These are phyloP conservation scores for Phytopythium vexans DNA, from an alignment of 352 stramenopile genomes.

Conservation along the genomic window DNA sequence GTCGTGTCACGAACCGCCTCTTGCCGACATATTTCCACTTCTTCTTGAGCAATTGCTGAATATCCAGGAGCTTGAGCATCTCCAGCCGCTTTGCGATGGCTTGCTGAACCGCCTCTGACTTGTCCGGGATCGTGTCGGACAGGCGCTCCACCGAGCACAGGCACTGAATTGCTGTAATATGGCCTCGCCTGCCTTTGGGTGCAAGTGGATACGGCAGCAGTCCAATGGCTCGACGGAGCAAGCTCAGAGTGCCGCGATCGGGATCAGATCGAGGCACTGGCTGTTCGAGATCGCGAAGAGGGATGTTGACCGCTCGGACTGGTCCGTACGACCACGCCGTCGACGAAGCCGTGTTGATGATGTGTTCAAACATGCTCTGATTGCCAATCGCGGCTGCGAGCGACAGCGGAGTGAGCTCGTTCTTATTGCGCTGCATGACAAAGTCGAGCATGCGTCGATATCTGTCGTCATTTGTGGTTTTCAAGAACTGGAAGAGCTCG, in stretches of 20 bases:
- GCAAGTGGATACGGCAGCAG: conserved; percentile 27
- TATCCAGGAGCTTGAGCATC: conserved; percentile 52
- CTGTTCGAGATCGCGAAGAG: conserved; percentile 53
- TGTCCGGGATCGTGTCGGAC: conserved; percentile 30
- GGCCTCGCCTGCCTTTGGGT: conserved; percentile 27
- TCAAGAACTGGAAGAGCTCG: conserved; percentile 33
- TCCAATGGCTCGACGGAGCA: not conserved
- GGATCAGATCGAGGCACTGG: conserved; percentile 18
- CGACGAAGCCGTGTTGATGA: conserved; percentile 41
- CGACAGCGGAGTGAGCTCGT: conserved; percentile 54
- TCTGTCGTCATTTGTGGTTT: conserved; percentile 17
- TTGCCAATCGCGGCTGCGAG: conserved; percentile 53
- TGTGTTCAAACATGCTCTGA: conserved; percentile 51
- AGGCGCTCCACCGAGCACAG: conserved; percentile 50
- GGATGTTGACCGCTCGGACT: conserved; percentile 49
- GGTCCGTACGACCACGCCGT: conserved; percentile 55
- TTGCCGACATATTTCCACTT: conserved; percentile 70
- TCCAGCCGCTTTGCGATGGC: conserved; percentile 40
- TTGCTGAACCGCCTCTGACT: conserved; percentile 11
- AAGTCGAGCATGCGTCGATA: conserved; percentile 35
- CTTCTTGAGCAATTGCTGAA: conserved; percentile 47
- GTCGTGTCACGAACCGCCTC: conserved; percentile 33
- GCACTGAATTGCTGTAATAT: conserved; percentile 52
- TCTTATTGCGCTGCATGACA: conserved; percentile 42
- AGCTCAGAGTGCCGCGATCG: not conserved